Percentiles rank a stretch among this genome's conserved stretches.
phyloP scores from a whole-genome alignment of 2,329 filamentous ascomycete genomes.

The Epicoccum nigrum region DNA sequence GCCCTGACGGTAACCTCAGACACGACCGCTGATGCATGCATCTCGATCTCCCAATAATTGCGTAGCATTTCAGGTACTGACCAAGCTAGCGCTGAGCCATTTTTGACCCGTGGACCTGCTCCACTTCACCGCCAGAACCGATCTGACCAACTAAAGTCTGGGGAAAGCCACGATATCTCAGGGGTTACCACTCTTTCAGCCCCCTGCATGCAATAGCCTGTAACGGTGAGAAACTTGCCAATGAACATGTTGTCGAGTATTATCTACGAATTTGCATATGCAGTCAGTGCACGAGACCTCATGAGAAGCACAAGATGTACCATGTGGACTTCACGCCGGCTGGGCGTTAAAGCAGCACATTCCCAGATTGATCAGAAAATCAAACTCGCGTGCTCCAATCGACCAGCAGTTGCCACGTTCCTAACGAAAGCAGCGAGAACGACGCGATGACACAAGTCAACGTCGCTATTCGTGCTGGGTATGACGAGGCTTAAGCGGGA shows the following conservation, averaged over 20 bases:
- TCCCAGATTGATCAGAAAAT: constrained; percentile 6
- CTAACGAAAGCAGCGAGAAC: constrained; percentile 12
- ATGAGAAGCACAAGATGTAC: constrained; percentile 19
- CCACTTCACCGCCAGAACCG: constrained; percentile 42
- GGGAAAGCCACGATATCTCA: constrained; percentile 37
- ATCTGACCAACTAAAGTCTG: constrained; percentile 34
- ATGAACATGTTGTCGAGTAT: constrained; percentile 9
- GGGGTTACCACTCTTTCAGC: constrained; percentile 32
- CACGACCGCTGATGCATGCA: constrained; percentile 38
- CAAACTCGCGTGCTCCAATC: constrained; percentile 11
- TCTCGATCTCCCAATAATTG: constrained; percentile 41
- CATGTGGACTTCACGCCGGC: constrained; percentile 6
- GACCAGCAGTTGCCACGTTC: constrained; percentile 33
- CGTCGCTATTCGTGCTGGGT: constrained; percentile 32
- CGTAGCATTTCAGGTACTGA: constrained; percentile 24
- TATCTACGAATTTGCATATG: constrained; percentile 2
- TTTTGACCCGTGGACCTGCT: constrained; percentile 29
- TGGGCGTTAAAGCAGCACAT: constrained; percentile 18
- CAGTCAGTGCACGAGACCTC: constrained; percentile 17
- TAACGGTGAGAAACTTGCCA: constrained; percentile 20
- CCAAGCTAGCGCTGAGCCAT: constrained; percentile 40
- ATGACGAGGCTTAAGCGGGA: constrained; percentile 37
- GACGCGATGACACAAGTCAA: constrained; percentile 37
- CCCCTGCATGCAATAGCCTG: constrained; percentile 27
- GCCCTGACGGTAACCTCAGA: constrained; percentile 35